These are phyloP conservation scores for Copromyces sp. DNA, from an alignment of 495 filamentous ascomycete genomes.

Conservation along the genomic window DNA sequence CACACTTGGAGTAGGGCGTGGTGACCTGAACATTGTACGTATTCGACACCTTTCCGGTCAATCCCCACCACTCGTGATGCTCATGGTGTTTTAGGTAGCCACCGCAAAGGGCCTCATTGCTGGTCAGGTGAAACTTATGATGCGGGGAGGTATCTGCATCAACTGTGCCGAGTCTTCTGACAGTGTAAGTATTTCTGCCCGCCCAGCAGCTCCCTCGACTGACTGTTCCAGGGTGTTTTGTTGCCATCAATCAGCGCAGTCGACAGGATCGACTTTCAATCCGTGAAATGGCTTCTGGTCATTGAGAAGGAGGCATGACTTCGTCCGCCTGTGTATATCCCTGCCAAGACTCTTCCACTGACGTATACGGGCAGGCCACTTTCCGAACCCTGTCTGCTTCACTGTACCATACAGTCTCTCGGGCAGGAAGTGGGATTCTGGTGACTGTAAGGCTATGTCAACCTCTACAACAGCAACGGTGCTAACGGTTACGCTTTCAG, in stretches of 20 bases:
- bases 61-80: neutral
- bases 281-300: conserved; percentile 62
- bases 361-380: conserved; percentile 47
- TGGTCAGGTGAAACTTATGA: conserved; percentile 17
- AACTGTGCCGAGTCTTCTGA: conserved; percentile 20
- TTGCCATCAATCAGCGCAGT: conserved; percentile 52
- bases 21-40: conserved; percentile 54
- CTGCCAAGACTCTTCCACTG: conserved; percentile 8
- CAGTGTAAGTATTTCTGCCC: conserved; percentile 12
- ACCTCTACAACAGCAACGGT: neutral
- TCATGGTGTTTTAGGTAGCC: conserved; percentile 36
- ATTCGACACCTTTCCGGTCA: neutral
- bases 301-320: conserved; percentile 79
- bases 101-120: conserved; percentile 41
- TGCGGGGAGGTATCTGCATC: conserved; percentile 16
- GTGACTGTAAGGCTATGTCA: conserved; percentile 19
- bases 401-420: conserved; percentile 10
- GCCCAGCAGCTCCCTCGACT: neutral
- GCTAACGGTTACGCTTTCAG: conserved; percentile 25
- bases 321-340: neutral
- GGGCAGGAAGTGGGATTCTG: conserved; percentile 16
- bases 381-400: conserved; percentile 46
- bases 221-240: conserved; percentile 46
- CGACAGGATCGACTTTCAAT: conserved; percentile 41
- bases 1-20: conserved; percentile 56